These are phyloP conservation scores for Tritrichomonas musculus DNA, from an alignment of 208 protist species.

Conservation along the genomic window DNA sequence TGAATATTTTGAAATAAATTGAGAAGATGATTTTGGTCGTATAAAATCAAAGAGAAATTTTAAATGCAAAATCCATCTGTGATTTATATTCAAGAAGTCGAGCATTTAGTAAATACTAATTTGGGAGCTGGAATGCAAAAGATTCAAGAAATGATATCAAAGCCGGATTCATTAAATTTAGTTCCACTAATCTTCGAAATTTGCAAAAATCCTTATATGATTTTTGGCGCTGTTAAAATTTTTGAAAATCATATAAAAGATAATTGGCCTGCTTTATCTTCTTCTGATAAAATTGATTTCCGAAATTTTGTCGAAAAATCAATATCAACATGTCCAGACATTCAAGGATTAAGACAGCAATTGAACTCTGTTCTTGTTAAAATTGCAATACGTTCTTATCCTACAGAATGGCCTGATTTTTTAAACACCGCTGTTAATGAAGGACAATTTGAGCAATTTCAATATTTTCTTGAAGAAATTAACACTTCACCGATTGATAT, in stretches of 20 bases:
- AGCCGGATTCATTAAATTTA: no score
- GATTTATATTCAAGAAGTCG: no score
- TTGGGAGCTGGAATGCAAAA: no score
- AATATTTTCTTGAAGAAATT: neutral
- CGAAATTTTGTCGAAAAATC: neutral
- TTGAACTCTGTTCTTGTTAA: neutral
- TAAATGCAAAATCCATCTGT: no score
- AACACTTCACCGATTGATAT: neutral
- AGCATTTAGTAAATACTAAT: no score
- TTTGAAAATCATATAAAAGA: neutral
- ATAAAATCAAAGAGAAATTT: no score
- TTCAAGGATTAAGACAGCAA: neutral
- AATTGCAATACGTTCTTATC: neutral
- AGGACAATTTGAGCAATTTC: no score
- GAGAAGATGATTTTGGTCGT: no score
- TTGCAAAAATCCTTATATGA: no score
- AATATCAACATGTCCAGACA: neutral
- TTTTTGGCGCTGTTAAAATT: neutral
- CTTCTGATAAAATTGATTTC: neutral
- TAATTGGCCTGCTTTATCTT: neutral
- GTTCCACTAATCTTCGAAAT: no score
- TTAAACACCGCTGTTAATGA: neutral
- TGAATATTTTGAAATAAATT: no score
- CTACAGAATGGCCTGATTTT: neutral
- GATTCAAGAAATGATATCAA: no score